phyloP scores from a whole-genome alignment of 208 protist genomes.

The Trypanosoma congolense region DNA sequence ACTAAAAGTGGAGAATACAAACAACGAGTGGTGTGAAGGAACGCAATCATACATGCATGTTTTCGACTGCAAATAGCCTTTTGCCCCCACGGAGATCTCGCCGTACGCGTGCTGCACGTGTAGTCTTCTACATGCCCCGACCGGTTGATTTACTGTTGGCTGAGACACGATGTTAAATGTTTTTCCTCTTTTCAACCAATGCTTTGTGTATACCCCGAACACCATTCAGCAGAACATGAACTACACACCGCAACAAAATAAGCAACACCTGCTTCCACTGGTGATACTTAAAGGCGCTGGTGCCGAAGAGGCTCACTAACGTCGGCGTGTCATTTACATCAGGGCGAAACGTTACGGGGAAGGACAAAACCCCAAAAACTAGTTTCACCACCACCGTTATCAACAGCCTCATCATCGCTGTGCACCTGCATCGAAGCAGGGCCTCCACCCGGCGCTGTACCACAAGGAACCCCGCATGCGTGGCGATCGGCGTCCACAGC shows the following conservation, averaged over 20 bases:
- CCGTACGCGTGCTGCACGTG: no score
- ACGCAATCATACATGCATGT: no score
- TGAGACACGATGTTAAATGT: no score
- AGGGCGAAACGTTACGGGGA: conserved; percentile 62
- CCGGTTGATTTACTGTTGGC: no score
- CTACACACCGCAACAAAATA: conserved; percentile 41
- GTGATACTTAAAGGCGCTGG: conserved; percentile 45
- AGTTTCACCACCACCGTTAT: conserved; percentile 46
- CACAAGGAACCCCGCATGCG: conserved; percentile 28
- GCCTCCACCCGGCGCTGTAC: conserved; percentile 41
- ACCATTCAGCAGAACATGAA: conserved; percentile 35
- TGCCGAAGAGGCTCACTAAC: conserved; percentile 37
- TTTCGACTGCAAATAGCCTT: no score
- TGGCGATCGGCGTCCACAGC: conserved; percentile 33
- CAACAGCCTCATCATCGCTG: conserved; percentile 30
- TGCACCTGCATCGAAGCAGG: conserved; percentile 20
- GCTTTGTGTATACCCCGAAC: conserved; percentile 6
- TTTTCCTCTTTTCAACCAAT: neutral
- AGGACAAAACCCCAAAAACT: conserved; percentile 49
- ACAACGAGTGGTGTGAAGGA: no score
- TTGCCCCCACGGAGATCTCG: no score
- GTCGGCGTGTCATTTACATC: conserved; percentile 44
- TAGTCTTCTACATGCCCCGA: no score
- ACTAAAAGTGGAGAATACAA: no score
- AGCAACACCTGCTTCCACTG: conserved; percentile 49